Base-by-base conservation (phyloP, 768 basidiomycete genomes). In the Leccinum boreale region DNA sequence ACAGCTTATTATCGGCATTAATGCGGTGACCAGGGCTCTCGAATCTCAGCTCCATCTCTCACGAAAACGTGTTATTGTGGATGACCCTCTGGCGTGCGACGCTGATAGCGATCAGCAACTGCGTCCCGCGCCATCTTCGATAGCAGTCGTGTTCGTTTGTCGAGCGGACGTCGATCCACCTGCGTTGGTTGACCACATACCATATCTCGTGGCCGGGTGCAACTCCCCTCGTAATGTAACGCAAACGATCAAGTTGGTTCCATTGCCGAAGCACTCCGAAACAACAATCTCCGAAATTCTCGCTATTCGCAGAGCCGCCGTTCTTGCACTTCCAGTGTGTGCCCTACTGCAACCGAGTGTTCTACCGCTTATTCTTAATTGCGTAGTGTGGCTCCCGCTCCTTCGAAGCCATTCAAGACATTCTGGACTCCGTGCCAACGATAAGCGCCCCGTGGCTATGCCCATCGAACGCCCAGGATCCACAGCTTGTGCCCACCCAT, bases 151-250 rank as follows among this genome's bases (percentile, higher is more conserved):
- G 26, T 81, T 93, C 58, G 87, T 85, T 35, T 94, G 92, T 69
- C 78, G 80, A 45, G 82, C 82, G 31, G 92, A 94, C 65, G 73
- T 93, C 57, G 83, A 92, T 67, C 89, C 92, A 11, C 78, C 85
- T 9, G 73, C 84, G 17, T 74, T 93, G 51, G 76, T 92, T 52
- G 84, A 83, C 49, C 92, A 94, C 70, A 70, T 94, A 21, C 91
- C 87, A 10, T 82, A 85, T 63, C 78, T 94, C 35, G 82, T 91
- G 5, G 92, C 92, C 0, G 81, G 87, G 0, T 89, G 79, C 68
- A 94, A 94, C 72, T 83, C 86, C 24, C 42, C 50, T 8, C 56
- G 35, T 17, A 56, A 61, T 35, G 67, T 60, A 49, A 65, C 71
- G 15, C 62, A 75, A 5, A 65, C 68, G 29, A 73, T 88, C 53